phyloP scores from a whole-genome alignment of 352 stramenopile species.

The Phytophthora lateralis region DNA sequence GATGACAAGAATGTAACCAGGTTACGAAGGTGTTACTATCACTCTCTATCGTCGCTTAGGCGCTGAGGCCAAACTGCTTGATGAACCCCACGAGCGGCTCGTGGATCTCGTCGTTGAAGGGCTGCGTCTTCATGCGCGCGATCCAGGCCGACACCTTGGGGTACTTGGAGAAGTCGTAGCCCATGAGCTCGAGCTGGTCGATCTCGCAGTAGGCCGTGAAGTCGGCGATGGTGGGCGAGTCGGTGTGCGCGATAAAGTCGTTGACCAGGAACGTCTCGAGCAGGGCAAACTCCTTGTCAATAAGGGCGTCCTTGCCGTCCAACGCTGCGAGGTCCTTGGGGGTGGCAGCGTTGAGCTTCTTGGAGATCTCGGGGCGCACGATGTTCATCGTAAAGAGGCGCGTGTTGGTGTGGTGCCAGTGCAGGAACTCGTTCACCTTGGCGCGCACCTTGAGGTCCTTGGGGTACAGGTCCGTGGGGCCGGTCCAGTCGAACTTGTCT shows the following conservation, averaged over 20 bases:
- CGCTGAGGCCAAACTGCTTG: slow-evolving; percentile 33
- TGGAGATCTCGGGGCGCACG: slow-evolving; percentile 39
- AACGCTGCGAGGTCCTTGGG: slow-evolving; percentile 43
- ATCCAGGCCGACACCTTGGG: slow-evolving; percentile 58
- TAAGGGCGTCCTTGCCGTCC: slow-evolving; percentile 38
- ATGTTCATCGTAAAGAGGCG: slow-evolving; percentile 57
- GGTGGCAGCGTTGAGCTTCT: slow-evolving; percentile 38
- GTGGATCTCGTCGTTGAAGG: slow-evolving; percentile 63
- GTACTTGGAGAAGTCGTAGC: slow-evolving; percentile 59
- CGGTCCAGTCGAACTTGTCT: slow-evolving; percentile 59
- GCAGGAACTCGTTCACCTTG: slow-evolving; percentile 72
- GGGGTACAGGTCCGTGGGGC: slow-evolving; percentile 52
- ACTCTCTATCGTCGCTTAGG: slow-evolving; percentile 17
- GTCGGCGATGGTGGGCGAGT: slow-evolving; percentile 67
- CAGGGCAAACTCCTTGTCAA: slow-evolving; percentile 40
- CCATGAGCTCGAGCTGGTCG: slow-evolving; percentile 66
- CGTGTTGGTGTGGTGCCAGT: slow-evolving; percentile 73
- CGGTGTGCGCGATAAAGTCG: slow-evolving; percentile 51
- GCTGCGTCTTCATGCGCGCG: slow-evolving; percentile 56
- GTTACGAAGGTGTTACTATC: slow-evolving; percentile 18
- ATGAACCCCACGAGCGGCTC: slow-evolving; percentile 35
- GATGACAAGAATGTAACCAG: not conserved
- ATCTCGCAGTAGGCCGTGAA: slow-evolving; percentile 64
- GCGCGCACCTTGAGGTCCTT: slow-evolving; percentile 45
- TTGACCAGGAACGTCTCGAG: slow-evolving; percentile 60